Evolutionary conservation across 1,284 basidiomycete species (phyloP), one percentile per base, ranked within the genome.

Genomic region (Apiotrichum mycotoxinovorans): DNA sequence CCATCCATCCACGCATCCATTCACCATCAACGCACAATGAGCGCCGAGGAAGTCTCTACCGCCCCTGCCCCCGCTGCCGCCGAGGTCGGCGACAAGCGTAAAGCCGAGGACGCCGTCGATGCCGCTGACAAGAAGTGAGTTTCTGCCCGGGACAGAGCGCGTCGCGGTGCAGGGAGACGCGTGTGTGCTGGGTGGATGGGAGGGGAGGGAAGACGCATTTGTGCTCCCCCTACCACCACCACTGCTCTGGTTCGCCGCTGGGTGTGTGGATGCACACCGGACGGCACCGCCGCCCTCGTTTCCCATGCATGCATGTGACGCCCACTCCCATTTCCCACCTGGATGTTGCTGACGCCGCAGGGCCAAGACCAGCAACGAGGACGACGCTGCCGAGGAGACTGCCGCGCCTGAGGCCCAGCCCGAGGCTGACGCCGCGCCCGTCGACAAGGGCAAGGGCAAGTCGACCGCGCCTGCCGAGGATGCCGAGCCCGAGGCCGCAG

Each of bases 391-490:
- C 26, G n/a, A n/a, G n/a, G n/a, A n/a, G n/a, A n/a, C n/a, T n/a
- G n/a, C n/a, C n/a, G n/a, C n/a, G n/a, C n/a, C n/a, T n/a, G n/a
- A n/a, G n/a, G n/a, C n/a, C n/a, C n/a, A n/a, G n/a, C n/a, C n/a
- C n/a, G n/a, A n/a, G n/a, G n/a, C n/a, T n/a, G n/a, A n/a, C n/a
- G 52, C 52, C 20, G 33, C 58, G 7, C 35, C 59, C 23, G 51
- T 47, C 17, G 62, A 60, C 56, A 66, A 63, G 54, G 65, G 65
- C 54, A 72, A 72, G 56, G 69, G 69, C 44, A 70, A 71, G 57
- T 66, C 62, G 46, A 68, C 67, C 52, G 57, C 55, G 22, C 59
- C 64, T 37, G 57, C 54, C 20, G 61, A 57, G 33, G 58, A 65
- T 34, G 62, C 61, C 44, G 49, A 57, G 26, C 62, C 62, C 26